Evolutionary conservation across 2,329 filamentous ascomycete genomes (phyloP), one percentile per base, ranked within the genome.

Genomic region (Truncatella angustata): DNA sequence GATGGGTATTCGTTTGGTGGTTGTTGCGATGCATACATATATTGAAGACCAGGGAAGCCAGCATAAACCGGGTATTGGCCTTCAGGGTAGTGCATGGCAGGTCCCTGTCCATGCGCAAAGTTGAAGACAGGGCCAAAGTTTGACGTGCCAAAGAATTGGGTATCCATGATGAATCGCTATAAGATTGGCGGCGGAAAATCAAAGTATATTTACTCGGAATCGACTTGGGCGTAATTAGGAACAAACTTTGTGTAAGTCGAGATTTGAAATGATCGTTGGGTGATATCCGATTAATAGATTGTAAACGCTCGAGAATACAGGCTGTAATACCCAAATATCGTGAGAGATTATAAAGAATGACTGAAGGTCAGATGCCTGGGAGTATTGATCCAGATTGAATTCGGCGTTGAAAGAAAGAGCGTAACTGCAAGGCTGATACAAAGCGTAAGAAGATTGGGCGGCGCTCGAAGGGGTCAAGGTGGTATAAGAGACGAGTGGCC

Each of bases 361-460:
- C 65, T 67, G 59, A 42, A 58, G 63, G 65, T 66, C 55, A 65
- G 64, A 59, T 60, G 52, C 53, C 55, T 55, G 55, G 56, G 56
- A 47, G 59, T 54, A 53, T 53, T 23, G 51, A 51, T 44, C 58
- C 54, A 55, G 55, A 57, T 34, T 54, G 54, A 50, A 26, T 16
- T 28, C 21, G 23, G 55, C 54, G 49, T 49, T 58, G 50, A 51
- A 56, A 67, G 66, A 52, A 63, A 66, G 60, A 52, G 64, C 66
- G 58, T 23, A 23, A 50, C 63, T 61, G 58, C 59, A 54, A 59
- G 26, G 57, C 55, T 62, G 54, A 52, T 58, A 56, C 52, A 56
- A 49, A 54, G 45, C 58, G 58, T 55, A 55, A 51, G 40, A n/a
- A n/a, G n/a, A n/a, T 34, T 51, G 49, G 48, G 44, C 53, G 51